phyloP scores from a whole-genome alignment of 2,329 filamentous ascomycete genomes.

The Drechslerella dactyloides region DNA sequence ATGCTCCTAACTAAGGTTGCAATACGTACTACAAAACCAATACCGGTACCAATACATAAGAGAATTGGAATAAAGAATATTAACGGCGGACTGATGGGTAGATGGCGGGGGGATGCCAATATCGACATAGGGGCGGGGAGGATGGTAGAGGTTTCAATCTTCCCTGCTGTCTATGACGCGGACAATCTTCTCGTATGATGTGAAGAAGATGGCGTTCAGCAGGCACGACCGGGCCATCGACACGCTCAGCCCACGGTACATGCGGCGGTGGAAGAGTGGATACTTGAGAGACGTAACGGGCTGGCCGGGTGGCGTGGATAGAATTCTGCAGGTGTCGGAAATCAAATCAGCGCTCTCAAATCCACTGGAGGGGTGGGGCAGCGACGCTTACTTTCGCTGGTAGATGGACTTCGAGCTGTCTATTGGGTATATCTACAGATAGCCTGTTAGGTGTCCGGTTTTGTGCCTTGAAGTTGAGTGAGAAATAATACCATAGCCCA shows the following conservation, averaged over 20 bases:
- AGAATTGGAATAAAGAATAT: constrained; percentile 2
- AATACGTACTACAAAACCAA: constrained; percentile 9
- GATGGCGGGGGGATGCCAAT: no score
- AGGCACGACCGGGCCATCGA: constrained; percentile 82
- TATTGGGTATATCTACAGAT: constrained; percentile 62
- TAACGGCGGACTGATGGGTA: not conserved
- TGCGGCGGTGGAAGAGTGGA: constrained; percentile 75
- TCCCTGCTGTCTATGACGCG: constrained; percentile 50
- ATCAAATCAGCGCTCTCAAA: not conserved
- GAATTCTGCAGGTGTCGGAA: constrained; percentile 51
- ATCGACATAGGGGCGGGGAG: no score
- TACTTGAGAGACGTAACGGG: constrained; percentile 67
- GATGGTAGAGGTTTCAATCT: constrained; percentile 15
- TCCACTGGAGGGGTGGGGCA: not conserved
- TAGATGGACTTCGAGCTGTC: constrained; percentile 61
- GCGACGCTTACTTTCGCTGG: constrained; percentile 65
- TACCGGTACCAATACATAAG: not conserved
- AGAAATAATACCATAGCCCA: constrained; percentile 67
- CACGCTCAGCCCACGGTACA: constrained; percentile 83
- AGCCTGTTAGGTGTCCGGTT: constrained; percentile 2
- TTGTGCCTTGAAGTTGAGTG: not conserved
- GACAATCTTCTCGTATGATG: constrained; percentile 82
- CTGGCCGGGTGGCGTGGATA: constrained; percentile 42
- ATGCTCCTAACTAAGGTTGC: constrained; percentile 11
- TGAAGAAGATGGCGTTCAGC: constrained; percentile 89